Base-by-base conservation (phyloP, 2,329 filamentous ascomycete genomes). In the Cladosporium sp. region DNA sequence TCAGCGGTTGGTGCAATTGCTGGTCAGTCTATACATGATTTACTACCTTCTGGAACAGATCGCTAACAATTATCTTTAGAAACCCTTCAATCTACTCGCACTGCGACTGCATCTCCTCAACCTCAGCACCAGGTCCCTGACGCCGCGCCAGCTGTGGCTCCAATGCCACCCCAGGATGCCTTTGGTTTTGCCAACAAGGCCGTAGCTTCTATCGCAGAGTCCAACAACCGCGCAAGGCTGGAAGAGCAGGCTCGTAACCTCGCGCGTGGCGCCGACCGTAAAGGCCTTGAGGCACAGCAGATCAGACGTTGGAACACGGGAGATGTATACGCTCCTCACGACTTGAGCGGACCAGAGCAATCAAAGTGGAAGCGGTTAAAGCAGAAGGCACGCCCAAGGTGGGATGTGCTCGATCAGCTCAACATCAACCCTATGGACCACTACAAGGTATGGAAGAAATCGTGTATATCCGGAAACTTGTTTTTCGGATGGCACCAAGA, bases 251-350 rank as follows among this genome's bases (percentile, higher is more conserved):
- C 20, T 14, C 42, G 42, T n/a, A 47, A n/a, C 11, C 8, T 56
- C 15, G 42, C 54, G 34, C 47, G 56, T n/a, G 40, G 50, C 5
- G 38, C 34, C n/a, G 56, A 51, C 15, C 25, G 56, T 5, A 59
- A 52, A 20, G 83, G 85, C 63, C 84, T 85, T 72, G 75, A 85
- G 66, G 78, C 75, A 62, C 86, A 90, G 74, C 82, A 87, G 74
- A 81, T 84, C 37, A 86, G 92, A 50, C 80, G 82, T 40, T 97
- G 89, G 88, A 80, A 81, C 67, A 68, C 78, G 0, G 94, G 94
- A 66, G 92, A 97, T 71, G 82, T 97, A 55, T 97, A 97, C 76
- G 84, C 92, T 60, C 94, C 94, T 36, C 89, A 92, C 71, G 94
- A 99, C 75, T 74, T 99, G 71, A 88, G 85, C 58, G 81, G 86